Percentiles rank a stretch among this genome's conserved stretches.
phyloP scores from a whole-genome alignment of 2,329 filamentous ascomycete species.

The Ophiobolus disseminans region DNA sequence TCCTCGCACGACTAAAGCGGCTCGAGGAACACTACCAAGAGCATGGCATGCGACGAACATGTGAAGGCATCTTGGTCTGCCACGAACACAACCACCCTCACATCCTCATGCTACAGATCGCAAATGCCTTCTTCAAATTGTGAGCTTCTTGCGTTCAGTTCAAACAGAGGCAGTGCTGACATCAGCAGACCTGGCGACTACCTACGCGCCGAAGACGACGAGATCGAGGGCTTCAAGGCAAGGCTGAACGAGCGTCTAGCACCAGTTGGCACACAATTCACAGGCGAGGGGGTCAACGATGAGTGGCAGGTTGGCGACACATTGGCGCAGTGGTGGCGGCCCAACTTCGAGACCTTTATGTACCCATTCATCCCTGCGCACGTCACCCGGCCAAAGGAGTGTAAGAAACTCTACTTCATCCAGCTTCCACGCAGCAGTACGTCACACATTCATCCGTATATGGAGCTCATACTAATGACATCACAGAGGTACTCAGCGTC shows the following conservation, averaged over 20 bases:
- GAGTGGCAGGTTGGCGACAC: conserved; percentile 97
- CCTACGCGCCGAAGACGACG: conserved; percentile 84
- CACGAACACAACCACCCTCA: conserved; percentile 99
- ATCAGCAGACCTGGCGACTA: conserved; percentile 81
- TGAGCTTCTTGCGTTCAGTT: conserved; percentile 45
- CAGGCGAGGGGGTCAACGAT: conserved; percentile 85
- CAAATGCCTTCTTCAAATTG: conserved; percentile 99
- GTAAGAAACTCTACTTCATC: conserved; percentile 98
- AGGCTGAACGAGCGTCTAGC: conserved; percentile 92
- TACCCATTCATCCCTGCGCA: conserved; percentile 97
- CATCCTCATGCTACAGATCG: conserved; percentile 98
- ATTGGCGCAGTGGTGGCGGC: conserved; percentile 96
- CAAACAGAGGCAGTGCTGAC: conserved; percentile 2
- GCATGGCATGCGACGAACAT: conserved; percentile 96
- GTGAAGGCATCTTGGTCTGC: conserved; percentile 95
- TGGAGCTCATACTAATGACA: conserved; percentile 12
- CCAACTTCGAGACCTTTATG: conserved; percentile 99
- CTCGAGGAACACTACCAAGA: conserved; percentile 93
- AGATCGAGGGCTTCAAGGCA: conserved; percentile 92
- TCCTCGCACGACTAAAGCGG: conserved; percentile 87
- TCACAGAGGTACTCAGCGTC: conserved; percentile 86
- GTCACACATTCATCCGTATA: conserved; percentile 75
- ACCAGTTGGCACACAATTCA: conserved; percentile 81
- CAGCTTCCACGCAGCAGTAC: conserved; percentile 89
- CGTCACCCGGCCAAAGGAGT: conserved; percentile 95